A percentile compares a stretch with the other conserved stretches of the same genome.
phyloP scores from a whole-genome alignment of 495 filamentous ascomycete genomes.

The Endocarpon pusillum region DNA sequence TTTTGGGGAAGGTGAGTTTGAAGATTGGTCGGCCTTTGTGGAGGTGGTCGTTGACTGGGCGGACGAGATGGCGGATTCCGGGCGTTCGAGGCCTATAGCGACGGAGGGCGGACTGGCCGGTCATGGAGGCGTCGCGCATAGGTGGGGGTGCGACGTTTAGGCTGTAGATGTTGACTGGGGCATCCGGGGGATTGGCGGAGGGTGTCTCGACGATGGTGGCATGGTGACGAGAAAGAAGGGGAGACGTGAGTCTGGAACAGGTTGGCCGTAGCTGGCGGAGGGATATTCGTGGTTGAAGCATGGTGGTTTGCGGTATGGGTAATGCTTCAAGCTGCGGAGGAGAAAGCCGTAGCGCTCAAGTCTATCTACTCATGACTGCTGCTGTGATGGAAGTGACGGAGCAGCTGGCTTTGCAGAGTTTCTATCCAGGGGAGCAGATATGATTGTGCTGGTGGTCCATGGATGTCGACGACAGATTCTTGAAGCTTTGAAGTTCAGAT shows the following conservation, averaged over 20 bases:
- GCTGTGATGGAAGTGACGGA: too few relatives aligned
- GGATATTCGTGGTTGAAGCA: conserved; percentile 51
- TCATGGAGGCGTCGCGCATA: conserved; percentile 17
- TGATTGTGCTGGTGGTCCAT: too few relatives aligned
- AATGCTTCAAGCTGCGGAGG: conserved; percentile 1
- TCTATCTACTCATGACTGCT: too few relatives aligned
- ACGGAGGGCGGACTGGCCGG: conserved; percentile 30
- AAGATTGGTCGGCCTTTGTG: conserved; percentile 81
- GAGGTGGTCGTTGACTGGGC: conserved; percentile 88
- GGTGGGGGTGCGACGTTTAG: conserved; percentile 29
- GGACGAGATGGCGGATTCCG: conserved; percentile 75
- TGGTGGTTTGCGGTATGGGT: conserved; percentile 20
- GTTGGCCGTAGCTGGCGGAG: conserved; percentile 29
- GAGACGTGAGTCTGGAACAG: conserved; percentile 25
- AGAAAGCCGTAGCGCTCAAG: too few relatives aligned
- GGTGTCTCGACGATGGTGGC: conserved; percentile 31
- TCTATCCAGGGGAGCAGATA: too few relatives aligned
- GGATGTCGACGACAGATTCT: too few relatives aligned
- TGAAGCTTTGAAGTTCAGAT: too few relatives aligned
- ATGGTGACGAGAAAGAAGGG: conserved; percentile 22
- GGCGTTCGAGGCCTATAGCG: conserved; percentile 91
- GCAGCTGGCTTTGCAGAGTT: too few relatives aligned
- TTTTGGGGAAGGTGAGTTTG: conserved; percentile 74
- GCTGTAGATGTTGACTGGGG: conserved; percentile 20
- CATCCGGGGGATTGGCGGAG: conserved; percentile 15